phyloP scores from a whole-genome alignment of 2,329 filamentous ascomycete species.

The Hypoxylon sp. region DNA sequence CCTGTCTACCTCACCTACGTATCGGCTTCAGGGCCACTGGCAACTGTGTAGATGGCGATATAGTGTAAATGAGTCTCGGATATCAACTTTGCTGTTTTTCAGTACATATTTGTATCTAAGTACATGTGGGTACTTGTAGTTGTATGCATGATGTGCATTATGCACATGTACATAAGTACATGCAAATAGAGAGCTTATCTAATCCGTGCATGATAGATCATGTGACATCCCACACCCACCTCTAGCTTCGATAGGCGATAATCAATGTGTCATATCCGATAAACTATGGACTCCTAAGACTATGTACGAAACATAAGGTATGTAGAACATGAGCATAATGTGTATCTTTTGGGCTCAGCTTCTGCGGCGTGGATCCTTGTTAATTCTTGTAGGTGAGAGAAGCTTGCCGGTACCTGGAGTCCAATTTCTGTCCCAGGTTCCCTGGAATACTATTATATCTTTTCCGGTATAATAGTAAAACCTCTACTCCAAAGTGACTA shows the following conservation, averaged over 20 bases:
- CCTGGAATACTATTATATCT: neutral
- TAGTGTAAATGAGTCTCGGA: neutral
- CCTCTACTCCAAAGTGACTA: no score
- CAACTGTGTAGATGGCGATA: constrained; percentile 4
- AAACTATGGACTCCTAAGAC: no score
- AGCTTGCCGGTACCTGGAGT: neutral
- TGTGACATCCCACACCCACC: no score
- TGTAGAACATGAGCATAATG: no score
- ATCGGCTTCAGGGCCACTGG: neutral
- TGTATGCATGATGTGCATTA: no score
- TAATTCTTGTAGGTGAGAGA: neutral
- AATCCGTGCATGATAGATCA: no score
- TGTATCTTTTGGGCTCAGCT: neutral
- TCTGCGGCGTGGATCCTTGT: neutral
- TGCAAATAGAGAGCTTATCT: no score
- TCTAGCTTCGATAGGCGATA: no score
- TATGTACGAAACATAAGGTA: no score
- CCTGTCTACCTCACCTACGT: neutral
- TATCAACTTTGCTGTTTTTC: neutral
- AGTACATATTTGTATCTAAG: neutral
- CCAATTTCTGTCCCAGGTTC: neutral
- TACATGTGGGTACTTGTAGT: neutral
- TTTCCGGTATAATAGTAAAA: no score
- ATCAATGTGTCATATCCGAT: no score
- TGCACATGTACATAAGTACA: neutral